Evolutionary conservation across 345 rosid genomes (phyloP).

Genomic region (Jatropha curcas): DNA sequence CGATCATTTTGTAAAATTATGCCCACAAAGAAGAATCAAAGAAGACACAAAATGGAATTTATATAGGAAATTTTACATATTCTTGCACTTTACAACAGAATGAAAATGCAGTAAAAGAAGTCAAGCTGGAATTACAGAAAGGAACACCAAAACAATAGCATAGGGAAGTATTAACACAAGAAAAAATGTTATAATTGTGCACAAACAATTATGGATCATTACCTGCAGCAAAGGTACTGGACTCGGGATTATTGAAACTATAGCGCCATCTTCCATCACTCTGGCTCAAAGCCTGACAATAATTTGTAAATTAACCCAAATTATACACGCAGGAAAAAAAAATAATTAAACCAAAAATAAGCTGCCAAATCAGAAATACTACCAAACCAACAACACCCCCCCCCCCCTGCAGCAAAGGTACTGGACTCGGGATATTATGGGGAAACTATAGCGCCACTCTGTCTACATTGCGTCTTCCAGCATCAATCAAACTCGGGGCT

Average conservation of each 20-base stretch:
- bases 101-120: not conserved
- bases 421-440: too few relatives aligned
- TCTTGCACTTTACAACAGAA: not conserved
- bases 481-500: too few relatives aligned
- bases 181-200: not conserved
- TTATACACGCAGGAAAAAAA: conserved; percentile 2
- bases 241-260: conserved; percentile 71
- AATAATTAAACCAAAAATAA: not conserved
- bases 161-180: not conserved
- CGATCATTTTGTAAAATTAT: not conserved
- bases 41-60: not conserved
- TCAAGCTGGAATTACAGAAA: not conserved
- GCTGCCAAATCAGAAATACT: not conserved
- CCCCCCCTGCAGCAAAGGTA: too few relatives aligned
- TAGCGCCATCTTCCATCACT: conserved; percentile 95
- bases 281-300: conserved; percentile 81
- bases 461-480: too few relatives aligned
- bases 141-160: not conserved
- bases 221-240: conserved; percentile 96
- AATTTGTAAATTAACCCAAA: conserved; percentile 24
- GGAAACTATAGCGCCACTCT: too few relatives aligned
- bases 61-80: not conserved
- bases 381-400: not conserved
- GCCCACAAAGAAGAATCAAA: not conserved
- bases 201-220: conserved; percentile 19